Base-by-base conservation (phyloP, 1,284 basidiomycete genomes). In the Ustilago loliicola region DNA sequence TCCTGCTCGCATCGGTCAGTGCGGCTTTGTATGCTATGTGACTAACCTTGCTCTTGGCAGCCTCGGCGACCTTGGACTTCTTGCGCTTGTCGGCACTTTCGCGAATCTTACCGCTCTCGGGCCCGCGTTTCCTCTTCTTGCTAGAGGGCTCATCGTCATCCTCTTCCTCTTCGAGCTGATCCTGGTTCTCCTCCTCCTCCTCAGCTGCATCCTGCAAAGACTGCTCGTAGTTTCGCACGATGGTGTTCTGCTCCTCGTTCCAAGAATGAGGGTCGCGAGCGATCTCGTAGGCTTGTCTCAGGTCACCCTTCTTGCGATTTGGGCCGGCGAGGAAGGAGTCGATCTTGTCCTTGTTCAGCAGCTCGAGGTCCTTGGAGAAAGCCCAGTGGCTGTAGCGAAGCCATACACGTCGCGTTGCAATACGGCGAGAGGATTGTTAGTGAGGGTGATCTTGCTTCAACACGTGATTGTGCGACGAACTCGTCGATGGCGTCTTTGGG, bases 321-420 rank as follows among this genome's bases (percentile, higher is more conserved):
- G 64, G 90, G 90, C 85, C 93, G 91, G 80, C 89, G 87, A 97
- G 91, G 88, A 91, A 97, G 7, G 91, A 89, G 78, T 93, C 90
- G 87, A 98, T 96, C 88, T 95, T 93, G 85, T 93, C 91, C 32
- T 89, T 87, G 81, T 91, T 91, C 40, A 98, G 90, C 73, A 90
- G 90, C 32, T 92, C 93, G 72, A 98, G 91, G 85, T 97, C 95
- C 82, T 92, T 92, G 7, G 92, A 87, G 23, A 91, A 89, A 36
- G 94, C 89, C 95, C 96, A 98, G 47, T 94, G 90, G 88, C 95
- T 96, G 84, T 25, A 47, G 10, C 11, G 55, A 25, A 72, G 78
- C 52, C 38, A 29, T 17, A 23, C 19, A 21, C n/a, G 42, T 45
- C 6, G 21, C 8, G 38, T 8, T 8, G 38, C 23, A 17, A 40